These are phyloP conservation scores for Adenanthera pavonina DNA, from an alignment of 306 rosid species.

Conservation along the genomic window DNA sequence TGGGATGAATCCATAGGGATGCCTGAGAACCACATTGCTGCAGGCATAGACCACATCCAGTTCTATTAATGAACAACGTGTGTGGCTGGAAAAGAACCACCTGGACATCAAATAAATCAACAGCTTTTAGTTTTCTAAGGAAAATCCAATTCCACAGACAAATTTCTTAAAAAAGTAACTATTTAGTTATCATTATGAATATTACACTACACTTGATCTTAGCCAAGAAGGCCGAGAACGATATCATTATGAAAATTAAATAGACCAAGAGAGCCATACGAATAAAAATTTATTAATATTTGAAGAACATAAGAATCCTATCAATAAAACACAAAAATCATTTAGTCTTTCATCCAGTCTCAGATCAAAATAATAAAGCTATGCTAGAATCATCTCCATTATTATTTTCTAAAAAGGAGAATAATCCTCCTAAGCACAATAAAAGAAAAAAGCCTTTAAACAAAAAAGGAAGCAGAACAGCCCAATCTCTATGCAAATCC, in stretches of 20 bases:
- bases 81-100: constrained; percentile 89
- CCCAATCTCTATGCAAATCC: not conserved
- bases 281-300: not conserved
- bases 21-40: constrained; percentile 88
- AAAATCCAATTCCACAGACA: not conserved
- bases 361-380: not conserved
- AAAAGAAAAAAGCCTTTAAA: not conserved
- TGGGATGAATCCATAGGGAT: constrained; percentile 81
- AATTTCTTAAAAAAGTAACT: not conserved
- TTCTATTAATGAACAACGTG: constrained; percentile 78
- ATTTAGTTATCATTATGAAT: not conserved
- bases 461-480: not conserved
- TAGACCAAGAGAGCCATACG: not conserved
- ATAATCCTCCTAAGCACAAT: not conserved
- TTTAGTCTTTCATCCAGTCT: not conserved
- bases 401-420: not conserved
- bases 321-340: not conserved
- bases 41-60: constrained; percentile 86
- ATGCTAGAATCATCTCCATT: not conserved
- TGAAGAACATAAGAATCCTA: not conserved
- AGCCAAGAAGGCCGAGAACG: no score
- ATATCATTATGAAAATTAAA: not conserved
- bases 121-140: constrained; percentile 12
- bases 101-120: constrained; percentile 57
- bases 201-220: not conserved